Conservation (phyloP, 805 yeast species). For the Candida quercuum region DNA sequence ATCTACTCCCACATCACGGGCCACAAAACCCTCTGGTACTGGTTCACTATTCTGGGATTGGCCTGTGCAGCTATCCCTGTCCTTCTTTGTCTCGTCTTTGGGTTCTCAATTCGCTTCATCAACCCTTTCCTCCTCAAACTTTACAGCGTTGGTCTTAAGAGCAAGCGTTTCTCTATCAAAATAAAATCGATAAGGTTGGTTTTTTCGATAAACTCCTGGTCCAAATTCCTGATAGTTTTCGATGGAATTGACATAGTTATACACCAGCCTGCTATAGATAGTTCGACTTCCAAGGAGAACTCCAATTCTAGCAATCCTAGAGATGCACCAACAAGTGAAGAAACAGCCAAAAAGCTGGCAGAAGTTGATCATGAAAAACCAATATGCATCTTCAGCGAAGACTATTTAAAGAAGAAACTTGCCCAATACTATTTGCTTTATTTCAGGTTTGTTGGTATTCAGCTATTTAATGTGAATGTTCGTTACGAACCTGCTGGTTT, state of each 20-base stretch:
- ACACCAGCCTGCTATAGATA: background rate
- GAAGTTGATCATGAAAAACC: constrained; percentile 12
- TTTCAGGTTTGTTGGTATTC: constrained; percentile 20
- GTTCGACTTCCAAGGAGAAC: background rate
- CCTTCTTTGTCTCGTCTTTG: constrained; percentile 14
- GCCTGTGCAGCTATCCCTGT: background rate
- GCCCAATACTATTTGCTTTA: constrained; percentile 16
- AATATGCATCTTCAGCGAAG: constrained; percentile 12
- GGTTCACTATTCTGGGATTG: background rate
- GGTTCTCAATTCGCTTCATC: constrained; percentile 24
- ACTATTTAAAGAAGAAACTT: constrained; percentile 2
- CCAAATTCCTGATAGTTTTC: constrained; percentile 13
- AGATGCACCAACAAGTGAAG: background rate
- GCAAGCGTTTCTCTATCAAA: constrained; percentile 6
- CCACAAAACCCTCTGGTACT: constrained; percentile 2
- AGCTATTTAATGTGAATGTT: constrained; percentile 10
- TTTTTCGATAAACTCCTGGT: constrained; percentile 11
- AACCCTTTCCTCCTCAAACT: constrained; percentile 24
- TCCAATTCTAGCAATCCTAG: background rate
- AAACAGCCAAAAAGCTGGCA: constrained; percentile 5
- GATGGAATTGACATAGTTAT: constrained; percentile 15
- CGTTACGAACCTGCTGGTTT: constrained; percentile 10
- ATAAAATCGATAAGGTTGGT: constrained; percentile 12
- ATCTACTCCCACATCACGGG: background rate
- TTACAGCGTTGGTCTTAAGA: constrained; percentile 9